A percentile compares a stretch with the other conserved stretches of the same genome.
These are phyloP conservation scores for Penicillium hesseltinei DNA, from an alignment of 2,329 filamentous ascomycete species.

Conservation along the genomic window DNA sequence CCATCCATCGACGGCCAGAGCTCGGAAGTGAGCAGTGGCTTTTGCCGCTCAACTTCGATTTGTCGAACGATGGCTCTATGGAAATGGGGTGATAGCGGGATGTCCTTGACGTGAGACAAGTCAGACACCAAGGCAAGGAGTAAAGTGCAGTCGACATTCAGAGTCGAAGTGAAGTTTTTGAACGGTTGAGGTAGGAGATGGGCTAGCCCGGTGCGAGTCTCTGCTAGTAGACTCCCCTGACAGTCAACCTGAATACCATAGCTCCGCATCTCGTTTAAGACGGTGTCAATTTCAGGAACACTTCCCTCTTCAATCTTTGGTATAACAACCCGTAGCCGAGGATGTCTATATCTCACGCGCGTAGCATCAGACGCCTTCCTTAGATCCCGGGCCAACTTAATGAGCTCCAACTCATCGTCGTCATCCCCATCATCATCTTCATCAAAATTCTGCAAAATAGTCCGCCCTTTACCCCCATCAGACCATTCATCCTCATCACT, in stretches of 20 bases:
- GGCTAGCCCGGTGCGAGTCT: constrained; percentile 24
- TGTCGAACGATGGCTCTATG: constrained; percentile 63
- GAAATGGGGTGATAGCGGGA: constrained; percentile 50
- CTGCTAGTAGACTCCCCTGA: constrained; percentile 22
- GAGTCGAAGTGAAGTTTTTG: constrained; percentile 42
- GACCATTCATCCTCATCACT: constrained; percentile 48
- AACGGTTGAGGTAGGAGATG: constrained; percentile 42
- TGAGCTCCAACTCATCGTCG: constrained; percentile 58
- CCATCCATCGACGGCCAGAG: constrained; percentile 62
- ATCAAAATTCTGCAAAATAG: constrained; percentile 28
- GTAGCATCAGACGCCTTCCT: constrained; percentile 56
- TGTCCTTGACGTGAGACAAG: constrained; percentile 58
- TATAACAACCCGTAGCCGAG: constrained; percentile 59
- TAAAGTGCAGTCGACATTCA: constrained; percentile 59
- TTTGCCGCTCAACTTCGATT: constrained; percentile 61
- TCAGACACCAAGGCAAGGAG: constrained; percentile 72
- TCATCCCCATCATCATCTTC: constrained; percentile 38
- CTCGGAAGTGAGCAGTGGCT: constrained; percentile 59
- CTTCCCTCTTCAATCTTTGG: constrained; percentile 56
- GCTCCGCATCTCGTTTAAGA: constrained; percentile 56
- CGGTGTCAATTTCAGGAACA: constrained; percentile 54
- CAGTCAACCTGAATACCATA: constrained; percentile 48
- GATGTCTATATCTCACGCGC: constrained; percentile 59
- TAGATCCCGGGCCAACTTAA: constrained; percentile 60
- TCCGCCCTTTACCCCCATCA: constrained; percentile 24